phyloP scores from a whole-genome alignment of 306 rosid species.

The Sechiopsis laciniata region DNA sequence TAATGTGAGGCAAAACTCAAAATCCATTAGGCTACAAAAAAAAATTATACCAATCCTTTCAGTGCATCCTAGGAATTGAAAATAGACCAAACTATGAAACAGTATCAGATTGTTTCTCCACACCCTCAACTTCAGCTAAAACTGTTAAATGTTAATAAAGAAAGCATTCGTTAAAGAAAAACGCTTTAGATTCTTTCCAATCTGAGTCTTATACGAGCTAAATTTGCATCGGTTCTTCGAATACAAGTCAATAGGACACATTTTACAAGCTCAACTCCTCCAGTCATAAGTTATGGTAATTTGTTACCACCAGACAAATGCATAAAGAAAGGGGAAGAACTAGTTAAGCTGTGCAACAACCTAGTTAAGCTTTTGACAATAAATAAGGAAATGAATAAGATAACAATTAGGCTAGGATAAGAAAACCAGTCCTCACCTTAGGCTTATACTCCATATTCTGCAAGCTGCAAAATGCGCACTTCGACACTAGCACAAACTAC shows the following conservation, averaged over 20 bases:
- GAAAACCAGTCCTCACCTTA: conserved; percentile 70
- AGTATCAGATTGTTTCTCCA: background rate
- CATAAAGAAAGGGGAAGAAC: background rate
- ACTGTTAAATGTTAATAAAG: background rate
- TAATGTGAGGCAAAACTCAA: background rate
- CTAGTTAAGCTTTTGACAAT: background rate
- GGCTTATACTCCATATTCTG: conserved; percentile 73
- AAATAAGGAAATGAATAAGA: background rate
- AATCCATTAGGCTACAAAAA: background rate
- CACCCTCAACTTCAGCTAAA: background rate
- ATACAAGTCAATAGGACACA: background rate
- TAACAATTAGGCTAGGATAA: conserved; percentile 25
- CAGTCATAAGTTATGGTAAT: background rate
- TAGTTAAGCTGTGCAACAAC: too few species aligned
- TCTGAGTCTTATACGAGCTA: background rate
- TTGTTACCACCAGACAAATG: conserved; percentile 1
- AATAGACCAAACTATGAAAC: background rate
- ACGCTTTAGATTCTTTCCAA: background rate
- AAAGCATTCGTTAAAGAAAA: background rate
- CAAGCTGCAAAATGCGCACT: conserved; percentile 99
- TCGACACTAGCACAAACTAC: conserved; percentile 99
- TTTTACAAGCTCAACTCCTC: background rate
- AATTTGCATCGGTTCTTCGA: background rate
- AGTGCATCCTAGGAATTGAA: conserved; percentile 2
- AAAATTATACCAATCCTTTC: background rate